Percentiles rank a stretch among this genome's conserved stretches.
Evolutionary conservation across 345 rosid genomes (phyloP).

Genomic region (Fremontodendron californicum): DNA sequence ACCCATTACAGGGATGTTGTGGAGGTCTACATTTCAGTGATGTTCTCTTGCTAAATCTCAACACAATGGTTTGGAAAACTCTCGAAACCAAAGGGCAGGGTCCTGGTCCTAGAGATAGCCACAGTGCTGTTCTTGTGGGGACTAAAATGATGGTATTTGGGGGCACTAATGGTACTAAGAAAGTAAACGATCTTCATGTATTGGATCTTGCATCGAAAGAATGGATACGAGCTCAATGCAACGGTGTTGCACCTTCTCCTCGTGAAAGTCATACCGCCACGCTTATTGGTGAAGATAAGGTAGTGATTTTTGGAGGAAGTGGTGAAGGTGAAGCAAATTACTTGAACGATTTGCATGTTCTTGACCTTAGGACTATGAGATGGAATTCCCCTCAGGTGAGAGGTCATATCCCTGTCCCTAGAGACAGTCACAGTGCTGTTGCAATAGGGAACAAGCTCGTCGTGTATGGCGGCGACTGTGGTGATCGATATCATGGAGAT

Average conservation of each 20-base stretch:
- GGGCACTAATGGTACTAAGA: constrained; percentile 70
- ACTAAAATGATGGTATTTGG: constrained; percentile 64
- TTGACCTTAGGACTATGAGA: constrained; percentile 56
- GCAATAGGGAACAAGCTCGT: constrained; percentile 44
- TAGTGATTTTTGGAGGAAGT: constrained; percentile 71
- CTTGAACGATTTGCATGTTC: constrained; percentile 61
- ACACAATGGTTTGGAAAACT: constrained; percentile 47
- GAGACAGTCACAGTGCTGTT: constrained; percentile 69
- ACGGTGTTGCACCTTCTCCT: constrained; percentile 53
- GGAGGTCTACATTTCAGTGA: constrained; percentile 73
- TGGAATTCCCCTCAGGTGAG: constrained; percentile 55
- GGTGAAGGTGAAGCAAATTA: constrained; percentile 80
- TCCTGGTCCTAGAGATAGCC: constrained; percentile 81
- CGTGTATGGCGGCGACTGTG: constrained; percentile 71
- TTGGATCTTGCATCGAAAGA: constrained; percentile 50
- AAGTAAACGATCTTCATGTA: constrained; percentile 64
- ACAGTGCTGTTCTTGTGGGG: constrained; percentile 60
- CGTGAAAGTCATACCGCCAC: constrained; percentile 81
- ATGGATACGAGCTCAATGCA: constrained; percentile 47
- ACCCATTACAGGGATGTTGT: constrained; percentile 56
- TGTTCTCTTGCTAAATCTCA: constrained; percentile 51
- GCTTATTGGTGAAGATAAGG: constrained; percentile 36
- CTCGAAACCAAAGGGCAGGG: constrained; percentile 54
- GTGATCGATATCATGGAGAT: constrained; percentile 60
- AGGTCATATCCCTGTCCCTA: constrained; percentile 62